A percentile compares a stretch with the other conserved stretches of the same genome.
Evolutionary conservation across 1,139 yeast species (phyloP).

Genomic region (Protomyces gravidus): DNA sequence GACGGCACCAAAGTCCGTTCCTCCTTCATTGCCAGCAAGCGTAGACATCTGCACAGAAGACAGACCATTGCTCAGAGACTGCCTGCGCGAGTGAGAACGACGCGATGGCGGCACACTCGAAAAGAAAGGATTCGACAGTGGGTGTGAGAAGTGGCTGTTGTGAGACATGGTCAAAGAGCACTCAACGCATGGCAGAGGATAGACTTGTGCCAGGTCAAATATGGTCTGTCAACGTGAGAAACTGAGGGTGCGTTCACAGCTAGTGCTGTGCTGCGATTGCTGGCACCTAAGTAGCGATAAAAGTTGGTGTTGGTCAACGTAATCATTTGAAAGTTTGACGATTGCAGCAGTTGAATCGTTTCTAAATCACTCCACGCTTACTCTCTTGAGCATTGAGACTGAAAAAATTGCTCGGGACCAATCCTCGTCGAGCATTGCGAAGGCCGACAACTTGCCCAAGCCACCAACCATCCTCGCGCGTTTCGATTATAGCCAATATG

Average conservation of each 20-base stretch:
- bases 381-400: background rate
- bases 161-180: too few relatives aligned
- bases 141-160: background rate
- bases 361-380: background rate
- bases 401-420: conserved; percentile 70
- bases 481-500: conserved; percentile 61
- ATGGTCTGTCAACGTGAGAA: too few relatives aligned
- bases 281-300: too few relatives aligned
- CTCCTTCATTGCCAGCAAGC: conserved; percentile 7
- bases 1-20: conserved; percentile 9
- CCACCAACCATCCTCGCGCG: conserved; percentile 90
- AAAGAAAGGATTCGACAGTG: conserved; percentile 14
- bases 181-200: too few relatives aligned
- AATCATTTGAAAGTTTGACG: too few relatives aligned
- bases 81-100: conserved; percentile 21
- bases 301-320: too few relatives aligned
- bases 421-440: conserved; percentile 55
- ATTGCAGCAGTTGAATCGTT: background rate
- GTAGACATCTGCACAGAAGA: conserved; percentile 16
- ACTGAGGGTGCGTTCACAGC: too few relatives aligned
- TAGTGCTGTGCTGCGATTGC: too few relatives aligned
- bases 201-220: too few relatives aligned
- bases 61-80: conserved; percentile 6
- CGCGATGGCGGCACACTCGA: conserved; percentile 20
- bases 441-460: conserved; percentile 64